These are phyloP conservation scores for Metschnikowia lochheadii DNA, from an alignment of 805 yeast species.

Conservation along the genomic window DNA sequence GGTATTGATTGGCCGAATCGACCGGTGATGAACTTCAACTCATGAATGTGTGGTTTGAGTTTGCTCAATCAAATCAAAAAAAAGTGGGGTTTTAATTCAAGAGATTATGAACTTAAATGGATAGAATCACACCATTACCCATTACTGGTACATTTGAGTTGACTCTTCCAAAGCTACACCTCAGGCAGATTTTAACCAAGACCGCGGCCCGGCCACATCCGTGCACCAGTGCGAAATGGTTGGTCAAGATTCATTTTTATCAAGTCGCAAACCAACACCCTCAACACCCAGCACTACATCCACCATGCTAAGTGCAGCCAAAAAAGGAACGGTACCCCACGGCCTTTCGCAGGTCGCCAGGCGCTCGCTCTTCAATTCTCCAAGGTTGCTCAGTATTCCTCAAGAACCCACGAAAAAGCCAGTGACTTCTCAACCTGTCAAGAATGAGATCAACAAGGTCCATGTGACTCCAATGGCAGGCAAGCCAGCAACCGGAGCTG, in stretches of 20 bases:
- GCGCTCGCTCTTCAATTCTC: slow-evolving; percentile 11
- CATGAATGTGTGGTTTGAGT: no score
- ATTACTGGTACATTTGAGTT: no score
- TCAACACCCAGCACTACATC: not conserved
- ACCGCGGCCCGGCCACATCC: slow-evolving; percentile 1
- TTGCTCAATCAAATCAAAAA: no score
- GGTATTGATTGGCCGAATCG: no score
- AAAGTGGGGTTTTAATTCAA: no score
- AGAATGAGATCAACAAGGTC: slow-evolving; percentile 8
- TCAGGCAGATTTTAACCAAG: not conserved
- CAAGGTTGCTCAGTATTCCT: slow-evolving; percentile 12
- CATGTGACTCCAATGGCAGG: slow-evolving; percentile 1
- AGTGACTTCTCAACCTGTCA: slow-evolving; percentile 16
- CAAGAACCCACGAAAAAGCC: slow-evolving; percentile 13
- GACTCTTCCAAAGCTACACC: no score
- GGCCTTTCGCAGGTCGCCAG: slow-evolving; percentile 1
- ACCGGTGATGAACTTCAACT: no score
- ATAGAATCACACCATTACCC: not conserved
- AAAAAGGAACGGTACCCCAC: slow-evolving; percentile 5
- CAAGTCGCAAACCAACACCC: slow-evolving; percentile 1
- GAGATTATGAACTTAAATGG: not conserved
- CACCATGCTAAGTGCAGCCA: slow-evolving; percentile 12
- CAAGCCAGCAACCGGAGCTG: slow-evolving; percentile 4
- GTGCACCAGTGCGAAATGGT: slow-evolving; percentile 8
- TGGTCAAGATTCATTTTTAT: slow-evolving; percentile 6